Base-by-base conservation (phyloP, 495 filamentous ascomycete species). In the Penicillium salamii region DNA sequence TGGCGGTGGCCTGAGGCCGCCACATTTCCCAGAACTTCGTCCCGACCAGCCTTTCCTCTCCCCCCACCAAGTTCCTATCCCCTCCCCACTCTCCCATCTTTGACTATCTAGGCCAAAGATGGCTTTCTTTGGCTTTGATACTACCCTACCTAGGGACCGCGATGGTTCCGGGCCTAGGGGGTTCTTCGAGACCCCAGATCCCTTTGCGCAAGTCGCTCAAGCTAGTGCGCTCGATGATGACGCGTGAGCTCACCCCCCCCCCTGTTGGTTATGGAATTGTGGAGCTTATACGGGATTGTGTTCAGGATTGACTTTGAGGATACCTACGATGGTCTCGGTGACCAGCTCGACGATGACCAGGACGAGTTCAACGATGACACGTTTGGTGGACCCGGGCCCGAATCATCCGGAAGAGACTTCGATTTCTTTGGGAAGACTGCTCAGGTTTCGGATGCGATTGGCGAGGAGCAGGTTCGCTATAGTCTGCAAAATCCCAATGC, bases 291-390 rank as follows among this genome's bases (percentile, higher is more conserved):
- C 5, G 53, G 39, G 4, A 26, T 26, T 26, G 4, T 9, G 18
- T 33, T 8, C 55, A 87, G 83, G 31, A 81, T 97, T 46, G 90
- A 97, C 50, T 98, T 97, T 55, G 93, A 98, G 56, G 93, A 99
- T 59, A 97, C 93, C 23, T 97, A 99, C 65, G 95, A 99, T 69
- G 93, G 93, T 2, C 76, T 97, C 17, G 93, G 91, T 3, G 89
- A 96, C 66, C 83, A 88, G 64, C 82, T 99, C 24, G 87, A 96
- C 57, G 91, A 97, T 61, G 87, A 89, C 14, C 88, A 91, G 57
- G 93, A 99, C 74, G 90, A 78, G 34, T 90, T 97, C 77, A 99
- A 99, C 68, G 90, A 97, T 59, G 95, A 96, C 65, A 99, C 93
- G n/a, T 99, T 99, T 58, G 93, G 93, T 48, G 74, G 65, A 43